Conservation (phyloP, 176 grass and related monocot genomes). For the Thinopyrum elongatum region DNA sequence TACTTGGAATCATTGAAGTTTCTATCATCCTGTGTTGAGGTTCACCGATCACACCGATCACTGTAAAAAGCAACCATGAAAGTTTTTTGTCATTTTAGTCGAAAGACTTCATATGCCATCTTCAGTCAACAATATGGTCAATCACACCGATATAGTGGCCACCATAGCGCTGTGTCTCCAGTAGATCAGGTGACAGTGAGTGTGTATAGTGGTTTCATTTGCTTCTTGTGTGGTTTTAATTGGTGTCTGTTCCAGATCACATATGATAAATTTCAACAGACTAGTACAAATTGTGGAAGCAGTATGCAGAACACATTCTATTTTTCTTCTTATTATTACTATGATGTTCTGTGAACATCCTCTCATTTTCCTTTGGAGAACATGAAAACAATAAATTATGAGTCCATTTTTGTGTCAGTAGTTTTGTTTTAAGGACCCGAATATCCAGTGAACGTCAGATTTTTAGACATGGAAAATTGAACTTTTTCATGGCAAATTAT, state of each 20-base stretch:
- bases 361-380: background rate
- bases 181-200: background rate
- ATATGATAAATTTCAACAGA: background rate
- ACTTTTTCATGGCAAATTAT: no score
- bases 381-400: background rate
- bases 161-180: background rate
- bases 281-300: background rate
- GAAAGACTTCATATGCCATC: background rate
- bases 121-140: background rate
- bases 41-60: slow-evolving; percentile 1
- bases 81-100: slow-evolving; percentile 3
- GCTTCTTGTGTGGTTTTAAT: background rate
- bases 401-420: background rate
- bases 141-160: background rate
- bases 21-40: background rate
- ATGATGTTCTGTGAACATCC: background rate
- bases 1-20: background rate
- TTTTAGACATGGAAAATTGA: no score
- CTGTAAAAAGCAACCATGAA: slow-evolving; percentile 1
- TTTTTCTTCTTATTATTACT: background rate
- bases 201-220: background rate
- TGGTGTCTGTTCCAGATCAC: slow-evolving; percentile 1
- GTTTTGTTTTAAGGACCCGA: background rate
- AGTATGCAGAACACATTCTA: slow-evolving; percentile 6
- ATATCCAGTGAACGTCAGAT: no score